phyloP scores from a whole-genome alignment of 1,139 yeast species.

The Meyerozyma sp. region DNA sequence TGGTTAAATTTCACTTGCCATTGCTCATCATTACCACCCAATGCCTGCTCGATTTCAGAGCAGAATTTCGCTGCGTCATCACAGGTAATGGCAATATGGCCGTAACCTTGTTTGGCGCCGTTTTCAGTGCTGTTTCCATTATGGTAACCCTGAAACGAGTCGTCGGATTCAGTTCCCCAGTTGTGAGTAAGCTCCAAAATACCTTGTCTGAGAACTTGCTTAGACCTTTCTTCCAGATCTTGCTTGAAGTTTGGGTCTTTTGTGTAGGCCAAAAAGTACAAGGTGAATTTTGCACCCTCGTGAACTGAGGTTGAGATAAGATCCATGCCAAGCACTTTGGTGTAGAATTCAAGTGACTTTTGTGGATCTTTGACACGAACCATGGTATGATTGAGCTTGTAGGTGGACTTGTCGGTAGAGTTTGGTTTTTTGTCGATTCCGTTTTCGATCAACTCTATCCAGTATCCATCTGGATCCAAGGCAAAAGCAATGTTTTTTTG shows the following conservation, averaged over 20 bases:
- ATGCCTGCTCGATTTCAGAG: constrained; percentile 38
- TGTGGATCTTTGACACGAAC: constrained; percentile 83
- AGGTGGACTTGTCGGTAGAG: constrained; percentile 35
- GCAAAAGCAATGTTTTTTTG: constrained; percentile 91
- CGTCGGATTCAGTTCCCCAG: constrained; percentile 87
- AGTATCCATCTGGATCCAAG: constrained; percentile 92
- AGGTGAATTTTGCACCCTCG: constrained; percentile 70
- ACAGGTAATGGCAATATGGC: constrained; percentile 77
- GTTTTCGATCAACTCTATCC: constrained; percentile 87
- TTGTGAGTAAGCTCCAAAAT: constrained; percentile 87
- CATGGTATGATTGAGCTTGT: constrained; percentile 87
- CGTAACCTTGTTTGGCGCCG: constrained; percentile 73
- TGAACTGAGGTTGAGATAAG: constrained; percentile 51
- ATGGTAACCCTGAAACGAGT: constrained; percentile 67
- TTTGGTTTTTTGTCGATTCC: constrained; percentile 34
- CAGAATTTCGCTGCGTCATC: constrained; percentile 57
- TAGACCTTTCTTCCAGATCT: constrained; percentile 19
- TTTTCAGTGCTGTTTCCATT: constrained; percentile 61
- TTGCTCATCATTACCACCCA: constrained; percentile 25
- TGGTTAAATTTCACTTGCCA: constrained; percentile 51
- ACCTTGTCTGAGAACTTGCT: constrained; percentile 50
- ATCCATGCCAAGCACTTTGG: constrained; percentile 74
- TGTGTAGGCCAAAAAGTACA: constrained; percentile 77
- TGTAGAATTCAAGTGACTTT: constrained; percentile 71
- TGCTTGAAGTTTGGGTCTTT: constrained; percentile 32